Base-by-base conservation (phyloP, 2,329 filamentous ascomycete genomes). In the Thermoascus crustaceus region DNA sequence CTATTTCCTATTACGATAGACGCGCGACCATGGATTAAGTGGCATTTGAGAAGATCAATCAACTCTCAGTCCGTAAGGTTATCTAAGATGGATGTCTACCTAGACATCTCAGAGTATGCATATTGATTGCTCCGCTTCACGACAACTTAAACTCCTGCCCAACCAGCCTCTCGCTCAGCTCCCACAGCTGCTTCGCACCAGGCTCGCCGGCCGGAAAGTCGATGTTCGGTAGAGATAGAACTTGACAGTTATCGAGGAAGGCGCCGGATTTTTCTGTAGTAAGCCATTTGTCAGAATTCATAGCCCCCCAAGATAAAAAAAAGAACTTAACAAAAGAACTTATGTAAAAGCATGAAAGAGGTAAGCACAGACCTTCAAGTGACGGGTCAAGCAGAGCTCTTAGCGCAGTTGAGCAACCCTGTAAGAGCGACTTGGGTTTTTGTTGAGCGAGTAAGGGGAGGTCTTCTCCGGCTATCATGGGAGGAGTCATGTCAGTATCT, bases 131-230 rank as follows among this genome's bases (percentile, higher is more conserved):
- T n/a, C n/a, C n/a, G n/a, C n/a, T 14, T 29, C 17, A 29, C 17
- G n/a, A 16, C 13, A 11, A 14, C 19, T 26, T 32, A 29, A 56
- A 55, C 29, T 47, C 42, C 44, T 56, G 35, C 7, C 47, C 46
- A 5, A 55, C 41, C 21, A 59, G 38, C 23, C 48, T 34, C 38
- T 58, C 49, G 34, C 57, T 60, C 19, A 51, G 32, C 23, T 35
- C 43, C 58, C 57, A 61, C 32, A 60, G 37, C 21, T 40, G 44
- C 26, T 46, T 44, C 5, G 54, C 55, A 30, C 46, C 52, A 20
- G 47, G 41, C 33, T 47, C 39, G 4, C 45, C 49, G 3, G 38
- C 42, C 2, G 55, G 53, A 26, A 58, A 54, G 16, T 55, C 50
- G 4, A 49, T 41, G 16, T 44, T 31, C 2, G 45, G 46, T 18